These are phyloP conservation scores for Suillus luteus DNA, from an alignment of 768 basidiomycete species.

Conservation along the genomic window DNA sequence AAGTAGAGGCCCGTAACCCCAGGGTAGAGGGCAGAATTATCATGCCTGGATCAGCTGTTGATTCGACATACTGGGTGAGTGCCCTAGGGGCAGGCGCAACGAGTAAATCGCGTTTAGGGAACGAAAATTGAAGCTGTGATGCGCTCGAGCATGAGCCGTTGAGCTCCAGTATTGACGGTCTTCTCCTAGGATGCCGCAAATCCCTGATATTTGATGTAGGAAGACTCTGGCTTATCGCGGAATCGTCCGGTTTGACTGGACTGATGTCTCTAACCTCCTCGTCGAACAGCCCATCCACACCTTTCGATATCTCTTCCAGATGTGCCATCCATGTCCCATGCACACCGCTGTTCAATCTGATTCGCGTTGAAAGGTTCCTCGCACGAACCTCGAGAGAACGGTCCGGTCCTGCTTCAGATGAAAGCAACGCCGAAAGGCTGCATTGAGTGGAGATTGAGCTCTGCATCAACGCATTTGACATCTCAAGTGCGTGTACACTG, in stretches of 20 bases:
- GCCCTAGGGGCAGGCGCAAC: slow-evolving; percentile 73
- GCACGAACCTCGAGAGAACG: slow-evolving; percentile 49
- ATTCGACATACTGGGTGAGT: slow-evolving; percentile 71
- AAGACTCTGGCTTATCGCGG: slow-evolving; percentile 46
- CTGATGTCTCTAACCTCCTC: slow-evolving; percentile 20
- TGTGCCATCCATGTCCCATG: slow-evolving; percentile 67
- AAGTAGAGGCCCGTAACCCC: slow-evolving; percentile 51
- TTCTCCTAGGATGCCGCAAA: slow-evolving; percentile 37
- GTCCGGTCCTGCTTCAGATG: slow-evolving; percentile 49
- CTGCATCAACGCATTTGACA: slow-evolving; percentile 79
- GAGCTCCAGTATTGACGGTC: slow-evolving; percentile 49
- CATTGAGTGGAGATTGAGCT: slow-evolving; percentile 74
- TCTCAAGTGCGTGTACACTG: slow-evolving; percentile 82
- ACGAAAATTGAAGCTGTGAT: slow-evolving; percentile 53
- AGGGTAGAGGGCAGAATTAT: slow-evolving; percentile 72
- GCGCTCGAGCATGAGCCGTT: slow-evolving; percentile 26
- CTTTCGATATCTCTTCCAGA: slow-evolving; percentile 62
- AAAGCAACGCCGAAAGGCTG: slow-evolving; percentile 50
- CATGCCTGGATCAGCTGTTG: slow-evolving; percentile 50
- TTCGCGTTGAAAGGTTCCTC: slow-evolving; percentile 52
- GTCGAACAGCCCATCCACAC: slow-evolving; percentile 61
- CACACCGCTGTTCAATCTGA: slow-evolving; percentile 44
- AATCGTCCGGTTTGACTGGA: slow-evolving; percentile 17
- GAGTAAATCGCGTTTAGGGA: slow-evolving; percentile 53
- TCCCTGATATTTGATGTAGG: slow-evolving; percentile 39